Evolutionary conservation across 2,329 filamentous ascomycete genomes (phyloP), one percentile per base, ranked within the genome.

Genomic region (Diaporthe citrichinensis): DNA sequence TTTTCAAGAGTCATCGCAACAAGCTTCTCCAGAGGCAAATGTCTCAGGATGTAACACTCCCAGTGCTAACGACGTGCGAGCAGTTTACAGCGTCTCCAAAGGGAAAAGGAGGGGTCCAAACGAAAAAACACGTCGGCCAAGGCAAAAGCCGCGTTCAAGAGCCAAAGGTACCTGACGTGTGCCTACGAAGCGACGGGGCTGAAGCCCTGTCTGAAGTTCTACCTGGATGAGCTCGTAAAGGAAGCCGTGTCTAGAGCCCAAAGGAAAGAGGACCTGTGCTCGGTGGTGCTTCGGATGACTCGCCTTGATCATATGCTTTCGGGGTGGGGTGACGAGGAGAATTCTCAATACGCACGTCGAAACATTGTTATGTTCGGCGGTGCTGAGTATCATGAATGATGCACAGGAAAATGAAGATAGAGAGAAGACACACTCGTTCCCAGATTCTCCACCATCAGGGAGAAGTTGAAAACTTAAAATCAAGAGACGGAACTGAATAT

Each of bases 101-200:
- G 12, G 9, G 31, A 69, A 20, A 39, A 41, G 14, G 23, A 69
- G 17, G 34, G 3, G 0, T 8, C 4, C 4, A 41, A 55, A 28
- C 15, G 34, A 1, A 34, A 41, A 3, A 20, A 10, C 6, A 25
- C n/a, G 14, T 5, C n/a, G 2, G 17, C 65, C 10, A 7, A 23
- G 23, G 49, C 25, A 1, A 69, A 25, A 20, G 3, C 46, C 7
- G 8, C 9, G 2, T 69, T 55, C 34, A 41, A 39, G 25, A 28
- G 46, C 31, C 65, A 69, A 20, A 53, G n/a, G 15, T 41, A 69
- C 9, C 15, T 69, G 34, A 12, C 14, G 6, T 28, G 23, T 53
- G 65, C 65, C 15, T 69, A 69, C 34, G 34, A 69, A n/a, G 49
- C 46, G 15, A 69, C 34, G 2, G 65, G 46, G 34, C n/a, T 69